Conservation (phyloP, 2,329 filamentous ascomycete species). For the Calonectria pauciramosa region DNA sequence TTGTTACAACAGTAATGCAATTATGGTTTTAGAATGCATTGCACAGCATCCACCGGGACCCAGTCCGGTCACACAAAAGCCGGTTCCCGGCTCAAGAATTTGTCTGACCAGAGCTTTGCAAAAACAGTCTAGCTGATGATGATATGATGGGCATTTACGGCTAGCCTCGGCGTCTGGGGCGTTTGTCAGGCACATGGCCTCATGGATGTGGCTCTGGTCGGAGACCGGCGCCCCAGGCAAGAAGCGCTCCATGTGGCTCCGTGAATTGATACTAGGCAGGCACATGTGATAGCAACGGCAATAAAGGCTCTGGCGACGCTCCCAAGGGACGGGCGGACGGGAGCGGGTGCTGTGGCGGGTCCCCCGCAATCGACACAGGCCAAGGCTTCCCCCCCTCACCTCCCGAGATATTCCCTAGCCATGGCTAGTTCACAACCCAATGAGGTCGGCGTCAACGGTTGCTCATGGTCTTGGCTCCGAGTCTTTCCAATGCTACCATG, state of each 20-base stretch:
- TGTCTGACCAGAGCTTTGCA: constrained; percentile 19
- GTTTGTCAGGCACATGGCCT: constrained; percentile 20
- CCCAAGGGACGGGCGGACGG: constrained; percentile 21
- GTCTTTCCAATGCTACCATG: constrained; percentile 32
- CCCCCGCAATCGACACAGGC: constrained; percentile 40
- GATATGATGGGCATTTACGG: constrained; percentile 32
- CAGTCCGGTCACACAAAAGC: constrained; percentile 35
- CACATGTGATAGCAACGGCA: neutral
- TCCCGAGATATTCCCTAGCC: constrained; percentile 45
- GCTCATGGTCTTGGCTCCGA: constrained; percentile 27
- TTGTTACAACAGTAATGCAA: neutral
- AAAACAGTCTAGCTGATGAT: constrained; percentile 33
- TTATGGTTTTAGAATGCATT: neutral
- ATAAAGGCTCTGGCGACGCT: neutral
- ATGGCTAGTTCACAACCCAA: constrained; percentile 35
- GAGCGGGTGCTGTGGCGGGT: constrained; percentile 32
- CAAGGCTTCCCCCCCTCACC: constrained; percentile 20
- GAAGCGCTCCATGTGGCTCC: neutral
- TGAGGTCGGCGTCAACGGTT: constrained; percentile 26
- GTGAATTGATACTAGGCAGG: neutral
- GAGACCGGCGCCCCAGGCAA: constrained; percentile 6
- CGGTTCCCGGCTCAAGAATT: constrained; percentile 34
- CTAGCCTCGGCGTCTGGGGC: constrained; percentile 32
- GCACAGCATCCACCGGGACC: constrained; percentile 33
- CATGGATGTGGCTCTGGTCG: constrained; percentile 26